These are phyloP conservation scores for Alternaria atra DNA, from an alignment of 2,329 filamentous ascomycete species.

Conservation along the genomic window DNA sequence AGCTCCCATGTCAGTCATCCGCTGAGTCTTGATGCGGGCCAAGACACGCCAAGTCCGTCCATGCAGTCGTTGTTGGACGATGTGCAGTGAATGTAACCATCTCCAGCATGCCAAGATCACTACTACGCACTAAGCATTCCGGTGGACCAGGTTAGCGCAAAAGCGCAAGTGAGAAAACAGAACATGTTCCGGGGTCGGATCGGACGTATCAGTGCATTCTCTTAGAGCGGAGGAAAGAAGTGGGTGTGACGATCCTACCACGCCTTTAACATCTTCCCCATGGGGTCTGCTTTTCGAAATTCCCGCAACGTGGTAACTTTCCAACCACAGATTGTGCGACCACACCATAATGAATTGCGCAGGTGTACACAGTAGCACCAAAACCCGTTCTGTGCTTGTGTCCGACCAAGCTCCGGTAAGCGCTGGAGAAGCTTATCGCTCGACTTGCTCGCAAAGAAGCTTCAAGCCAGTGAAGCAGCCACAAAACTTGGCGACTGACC, in stretches of 20 bases:
- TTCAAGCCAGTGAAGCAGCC: constrained; percentile 33
- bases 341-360: neutral
- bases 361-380: constrained; percentile 6
- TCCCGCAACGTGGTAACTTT: constrained; percentile 12
- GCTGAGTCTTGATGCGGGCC: constrained; percentile 38
- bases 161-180: constrained; percentile 29
- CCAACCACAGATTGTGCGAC: constrained; percentile 1
- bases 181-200: constrained; percentile 21
- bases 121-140: constrained; percentile 39
- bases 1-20: constrained; percentile 27
- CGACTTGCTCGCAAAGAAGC: constrained; percentile 33
- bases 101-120: constrained; percentile 34
- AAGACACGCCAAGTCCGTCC: constrained; percentile 44
- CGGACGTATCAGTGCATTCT: constrained; percentile 25
- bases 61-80: constrained; percentile 31
- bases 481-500: constrained; percentile 39
- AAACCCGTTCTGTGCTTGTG: constrained; percentile 6
- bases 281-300: constrained; percentile 27
- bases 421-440: constrained; percentile 34
- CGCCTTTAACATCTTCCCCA: constrained; percentile 29
- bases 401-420: constrained; percentile 32
- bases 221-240: constrained; percentile 15
- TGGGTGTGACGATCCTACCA: constrained; percentile 31
- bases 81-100: constrained; percentile 33
- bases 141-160: constrained; percentile 20